Evolutionary conservation across 1,284 basidiomycete genomes (phyloP).

Genomic region (Macrocystidia cucumis): DNA sequence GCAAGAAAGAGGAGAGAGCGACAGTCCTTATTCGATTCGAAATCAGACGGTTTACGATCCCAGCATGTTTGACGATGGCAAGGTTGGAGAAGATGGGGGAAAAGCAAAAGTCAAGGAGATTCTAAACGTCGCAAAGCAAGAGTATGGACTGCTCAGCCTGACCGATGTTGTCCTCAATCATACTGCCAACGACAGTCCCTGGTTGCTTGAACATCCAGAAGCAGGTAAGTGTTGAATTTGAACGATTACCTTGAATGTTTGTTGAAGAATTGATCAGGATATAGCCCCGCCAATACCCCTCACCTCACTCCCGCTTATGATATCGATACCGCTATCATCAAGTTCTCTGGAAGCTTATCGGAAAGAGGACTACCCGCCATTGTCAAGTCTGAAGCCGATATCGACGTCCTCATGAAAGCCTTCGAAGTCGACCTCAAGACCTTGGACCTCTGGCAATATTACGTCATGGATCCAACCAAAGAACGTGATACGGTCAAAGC

Average conservation of each 20-base stretch:
- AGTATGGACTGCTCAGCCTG: conserved; percentile 82
- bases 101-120: conserved; percentile 51
- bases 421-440: conserved; percentile 56
- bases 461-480: conserved; percentile 69
- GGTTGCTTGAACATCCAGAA: conserved; percentile 92
- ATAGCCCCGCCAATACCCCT: conserved; percentile 83
- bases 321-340: conserved; percentile 77
- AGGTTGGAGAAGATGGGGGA: conserved; percentile 42
- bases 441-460: conserved; percentile 86
- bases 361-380: conserved; percentile 65
- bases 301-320: conserved; percentile 86
- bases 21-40: conserved; percentile 88
- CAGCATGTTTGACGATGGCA: conserved; percentile 48
- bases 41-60: conserved; percentile 81
- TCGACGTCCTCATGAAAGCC: conserved; percentile 57
- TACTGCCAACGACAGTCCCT: conserved; percentile 87
- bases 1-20: conserved; percentile 81
- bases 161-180: conserved; percentile 96
- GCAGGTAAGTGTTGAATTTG: conserved; percentile 49
- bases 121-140: conserved; percentile 64
- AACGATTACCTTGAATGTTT: neutral
- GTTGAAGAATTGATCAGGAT: conserved; percentile 45
- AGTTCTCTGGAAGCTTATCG: conserved; percentile 65
- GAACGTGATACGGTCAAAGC: conserved; percentile 49
- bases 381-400: conserved; percentile 59